phyloP scores from a whole-genome alignment of 2,329 filamentous ascomycete species.

The Aphanocladium album region DNA sequence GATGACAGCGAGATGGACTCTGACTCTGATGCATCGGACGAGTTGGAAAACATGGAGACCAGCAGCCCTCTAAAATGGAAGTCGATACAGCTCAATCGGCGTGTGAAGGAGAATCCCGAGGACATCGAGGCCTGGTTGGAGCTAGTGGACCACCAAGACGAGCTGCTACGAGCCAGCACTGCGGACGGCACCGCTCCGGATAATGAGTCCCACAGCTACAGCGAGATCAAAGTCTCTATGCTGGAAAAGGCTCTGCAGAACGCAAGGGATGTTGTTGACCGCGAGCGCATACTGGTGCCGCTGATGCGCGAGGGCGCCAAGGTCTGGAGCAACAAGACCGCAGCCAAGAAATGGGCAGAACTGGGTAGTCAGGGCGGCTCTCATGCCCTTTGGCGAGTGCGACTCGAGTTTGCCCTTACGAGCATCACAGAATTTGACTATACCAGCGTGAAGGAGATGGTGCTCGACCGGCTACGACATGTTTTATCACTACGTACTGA shows the following conservation, averaged over 20 bases:
- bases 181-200: constrained; percentile 42
- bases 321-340: constrained; percentile 63
- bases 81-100: constrained; percentile 57
- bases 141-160: constrained; percentile 74
- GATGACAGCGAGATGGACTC: constrained; percentile 47
- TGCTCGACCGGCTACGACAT: constrained; percentile 44
- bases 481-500: constrained; percentile 10
- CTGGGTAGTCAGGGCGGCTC: constrained; percentile 22
- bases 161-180: constrained; percentile 50
- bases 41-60: constrained; percentile 26
- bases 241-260: constrained; percentile 71
- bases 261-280: constrained; percentile 39
- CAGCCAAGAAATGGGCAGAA: constrained; percentile 61
- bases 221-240: constrained; percentile 74
- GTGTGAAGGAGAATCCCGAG: constrained; percentile 59
- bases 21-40: constrained; percentile 36
- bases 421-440: constrained; percentile 62
- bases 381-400: constrained; percentile 66
- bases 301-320: constrained; percentile 70
- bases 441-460: constrained; percentile 57
- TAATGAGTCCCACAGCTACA: constrained; percentile 62
- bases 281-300: constrained; percentile 58
- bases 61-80: constrained; percentile 46
- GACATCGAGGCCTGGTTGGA: constrained; percentile 71
- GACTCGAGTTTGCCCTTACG: constrained; percentile 68